Conservation (phyloP, 2,329 filamentous ascomycete species). For the Talaromyces sp. region DNA sequence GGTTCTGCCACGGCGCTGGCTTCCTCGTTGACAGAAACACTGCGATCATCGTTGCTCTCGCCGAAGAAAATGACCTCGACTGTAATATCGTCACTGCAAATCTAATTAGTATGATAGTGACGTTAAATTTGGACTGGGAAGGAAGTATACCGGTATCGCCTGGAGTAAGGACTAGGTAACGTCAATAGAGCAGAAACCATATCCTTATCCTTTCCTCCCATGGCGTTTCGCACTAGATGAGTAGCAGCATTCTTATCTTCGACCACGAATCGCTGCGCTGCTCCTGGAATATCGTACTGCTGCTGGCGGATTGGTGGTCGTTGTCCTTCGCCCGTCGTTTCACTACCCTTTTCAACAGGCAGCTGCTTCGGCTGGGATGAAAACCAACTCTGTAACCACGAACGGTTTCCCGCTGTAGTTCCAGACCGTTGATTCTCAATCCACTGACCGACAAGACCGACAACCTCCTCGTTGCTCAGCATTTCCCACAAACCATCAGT, state of each 20-base stretch:
- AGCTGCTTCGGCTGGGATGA: conserved; percentile 51
- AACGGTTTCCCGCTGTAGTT: conserved; percentile 41
- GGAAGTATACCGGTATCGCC: conserved; percentile 72
- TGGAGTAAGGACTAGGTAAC: conserved; percentile 82
- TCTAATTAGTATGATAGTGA: not conserved
- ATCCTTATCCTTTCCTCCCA: conserved; percentile 89
- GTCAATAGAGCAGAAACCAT: conserved; percentile 91
- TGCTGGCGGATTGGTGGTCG: conserved; percentile 75
- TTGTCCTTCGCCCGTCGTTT: conserved; percentile 60
- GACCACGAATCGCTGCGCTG: conserved; percentile 77
- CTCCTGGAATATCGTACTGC: conserved; percentile 76
- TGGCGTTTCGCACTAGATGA: conserved; percentile 88
- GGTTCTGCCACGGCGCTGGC: conserved; percentile 62
- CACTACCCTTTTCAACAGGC: conserved; percentile 66
- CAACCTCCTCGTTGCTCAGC: conserved; percentile 96
- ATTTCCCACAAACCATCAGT: conserved; percentile 99
- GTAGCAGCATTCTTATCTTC: conserved; percentile 96
- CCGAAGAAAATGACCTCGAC: conserved; percentile 99
- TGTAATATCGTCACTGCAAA: conserved; percentile 82
- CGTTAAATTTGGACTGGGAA: not conserved
- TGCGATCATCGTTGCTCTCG: conserved; percentile 68
- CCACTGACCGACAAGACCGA: conserved; percentile 95
- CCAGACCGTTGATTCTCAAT: conserved; percentile 66
- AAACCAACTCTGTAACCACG: conserved; percentile 71
- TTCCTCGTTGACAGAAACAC: conserved; percentile 78